A percentile compares a stretch with the other conserved stretches of the same genome.
phyloP scores from a whole-genome alignment of 805 yeast species.

The Schizosaccharomyces pombe region ASM294v3 CU329670.1:3874001-3874500 shows the following conservation, averaged over 20 bases:
- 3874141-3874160: slow-evolving; percentile 74
- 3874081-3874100: slow-evolving; percentile 89
- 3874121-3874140: slow-evolving; percentile 55
- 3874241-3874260: slow-evolving; percentile 93
- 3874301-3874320: slow-evolving; percentile 93
- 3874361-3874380: slow-evolving; percentile 77
- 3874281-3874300: slow-evolving; percentile 82
- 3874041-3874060: slow-evolving; percentile 84
- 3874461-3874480: slow-evolving; percentile 40
- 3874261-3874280: slow-evolving; percentile 97
- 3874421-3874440: slow-evolving; percentile 53
- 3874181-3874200: slow-evolving; percentile 95
- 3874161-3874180: slow-evolving; percentile 86
- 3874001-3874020: slow-evolving; percentile 87
- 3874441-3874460: slow-evolving; percentile 74
- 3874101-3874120: slow-evolving; percentile 60
- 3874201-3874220: slow-evolving; percentile 90
- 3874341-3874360: slow-evolving; percentile 56
- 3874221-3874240: slow-evolving; percentile 66
- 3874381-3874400: slow-evolving; percentile 81
- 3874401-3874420: slow-evolving; percentile 50
- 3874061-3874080: slow-evolving; percentile 80
- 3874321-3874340: slow-evolving; percentile 75
- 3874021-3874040: slow-evolving; percentile 63
- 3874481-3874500: slow-evolving; percentile 23